Evolutionary conservation across 1,284 basidiomycete genomes (phyloP), one percentile per base, ranked within the genome.

Genomic region (Trichosporon sp.): DNA sequence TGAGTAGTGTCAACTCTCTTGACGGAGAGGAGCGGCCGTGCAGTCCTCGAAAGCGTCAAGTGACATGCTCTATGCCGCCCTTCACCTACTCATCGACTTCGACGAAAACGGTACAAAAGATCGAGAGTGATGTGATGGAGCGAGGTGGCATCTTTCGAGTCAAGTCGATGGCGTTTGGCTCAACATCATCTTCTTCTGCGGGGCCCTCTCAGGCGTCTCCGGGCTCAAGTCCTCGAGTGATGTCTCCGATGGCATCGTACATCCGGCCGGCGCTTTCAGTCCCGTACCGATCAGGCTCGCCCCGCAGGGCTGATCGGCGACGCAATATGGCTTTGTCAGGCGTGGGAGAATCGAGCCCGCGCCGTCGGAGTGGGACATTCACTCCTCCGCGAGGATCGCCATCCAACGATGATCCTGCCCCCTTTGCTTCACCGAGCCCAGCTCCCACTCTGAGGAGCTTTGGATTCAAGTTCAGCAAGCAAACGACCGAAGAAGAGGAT

Each of bases 371-470:
- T 2, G 68, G 71, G 2, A 80, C 78, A 0, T 83, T 79, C 64
- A 81, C 80, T 0, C 80, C 81, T 0, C 80, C 80, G 0, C 74
- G 80, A 1, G 79, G 79, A 12, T 68, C 82, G 16, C 79, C 81
- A 1, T 80, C 78, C 0, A 81, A 80, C 1, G 81, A 82, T 66
- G 81, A 83, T 56, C 81, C 79, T 0, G 81, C 80, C 10, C 77
- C 77, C 1, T 68, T 66, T 40, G 65, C 71, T n/a, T 65, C 68
- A 35, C 68, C 65, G 10, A 73, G 48, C 38, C 73, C 66, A 38
- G 76, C 43, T 69, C 78, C 79, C 0, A 75, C 76, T 0, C 56
- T 78, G 6, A 74, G 73, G 32, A 77, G 70, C 19, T 83, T 83
- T 54, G 82, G 82, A 65, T 83, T 83, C 40, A 56, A 68, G 26